A percentile compares a stretch with the other conserved stretches of the same genome.
Conservation (phyloP, 345 rosid species). For the Eucalyptus tenuipes region DNA sequence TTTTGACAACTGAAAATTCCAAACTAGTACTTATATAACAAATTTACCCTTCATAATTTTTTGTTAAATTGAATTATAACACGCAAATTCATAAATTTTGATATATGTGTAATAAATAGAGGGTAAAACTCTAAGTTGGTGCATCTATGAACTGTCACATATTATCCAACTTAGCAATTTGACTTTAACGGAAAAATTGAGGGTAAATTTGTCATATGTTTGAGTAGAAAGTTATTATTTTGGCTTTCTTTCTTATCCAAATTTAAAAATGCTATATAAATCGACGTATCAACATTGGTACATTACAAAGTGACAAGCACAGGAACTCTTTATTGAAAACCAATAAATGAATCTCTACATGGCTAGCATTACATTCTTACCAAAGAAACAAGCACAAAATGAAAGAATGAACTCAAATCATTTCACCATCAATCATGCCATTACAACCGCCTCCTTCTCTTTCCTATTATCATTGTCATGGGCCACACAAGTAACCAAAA, state of each 20-base stretch:
- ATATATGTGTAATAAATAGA: too few species aligned
- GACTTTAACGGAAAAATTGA: fast-evolving
- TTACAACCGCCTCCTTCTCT: background rate
- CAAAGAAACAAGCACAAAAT: background rate
- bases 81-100: fast-evolving
- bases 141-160: fast-evolving
- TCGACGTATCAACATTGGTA: background rate
- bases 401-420: background rate
- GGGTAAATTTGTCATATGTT: fast-evolving
- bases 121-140: fast-evolving
- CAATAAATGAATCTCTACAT: background rate
- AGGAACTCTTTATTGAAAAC: background rate
- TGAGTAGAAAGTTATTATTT: background rate
- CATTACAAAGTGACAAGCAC: background rate
- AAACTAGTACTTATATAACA: too few species aligned
- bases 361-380: background rate
- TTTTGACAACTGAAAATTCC: too few species aligned
- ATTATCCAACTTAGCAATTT: fast-evolving
- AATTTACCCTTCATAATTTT: too few species aligned
- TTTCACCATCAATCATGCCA: background rate
- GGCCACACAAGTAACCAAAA: background rate
- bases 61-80: too few species aligned
- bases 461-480: background rate
- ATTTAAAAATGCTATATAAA: background rate
- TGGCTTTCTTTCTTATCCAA: background rate